phyloP scores from a whole-genome alignment of 1,284 basidiomycete genomes.

The Marasmius oreades region DNA sequence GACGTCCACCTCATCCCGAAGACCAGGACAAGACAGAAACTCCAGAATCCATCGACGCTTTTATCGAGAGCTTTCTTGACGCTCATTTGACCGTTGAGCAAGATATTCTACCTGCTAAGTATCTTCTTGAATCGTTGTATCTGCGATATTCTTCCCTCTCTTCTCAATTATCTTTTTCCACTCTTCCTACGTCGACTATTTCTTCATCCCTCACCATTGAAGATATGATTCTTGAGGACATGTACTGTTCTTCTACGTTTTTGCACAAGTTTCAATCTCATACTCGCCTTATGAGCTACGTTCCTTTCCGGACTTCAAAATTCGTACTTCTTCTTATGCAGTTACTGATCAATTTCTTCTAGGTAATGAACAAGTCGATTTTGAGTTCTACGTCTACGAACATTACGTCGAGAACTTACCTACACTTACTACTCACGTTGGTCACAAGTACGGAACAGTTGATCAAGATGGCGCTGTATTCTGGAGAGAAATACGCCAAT shows the following conservation, averaged over 20 bases:
- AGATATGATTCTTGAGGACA: background rate
- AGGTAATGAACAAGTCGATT: background rate
- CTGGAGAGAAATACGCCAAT: conserved; percentile 15
- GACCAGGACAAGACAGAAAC: conserved; percentile 14
- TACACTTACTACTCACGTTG: background rate
- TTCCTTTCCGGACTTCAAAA: background rate
- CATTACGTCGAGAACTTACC: background rate
- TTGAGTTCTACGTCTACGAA: background rate
- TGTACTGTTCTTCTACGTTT: no score
- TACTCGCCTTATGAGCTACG: background rate
- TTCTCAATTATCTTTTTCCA: background rate
- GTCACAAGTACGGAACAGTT: background rate
- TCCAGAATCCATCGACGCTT: conserved; percentile 18
- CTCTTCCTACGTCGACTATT: background rate
- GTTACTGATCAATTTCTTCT: background rate
- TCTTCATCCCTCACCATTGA: background rate
- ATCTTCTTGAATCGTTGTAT: conserved; percentile 9
- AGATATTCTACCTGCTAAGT: conserved; percentile 3
- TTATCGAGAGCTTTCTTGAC: conserved; percentile 12
- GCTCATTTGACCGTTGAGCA: background rate
- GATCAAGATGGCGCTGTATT: conserved; percentile 12
- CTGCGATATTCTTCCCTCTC: background rate
- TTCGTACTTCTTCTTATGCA: background rate
- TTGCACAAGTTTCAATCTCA: background rate
- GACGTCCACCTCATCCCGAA: conserved; percentile 11